These are phyloP conservation scores for Agaricus blazei DNA, from an alignment of 768 basidiomycete genomes.

Conservation along the genomic window DNA sequence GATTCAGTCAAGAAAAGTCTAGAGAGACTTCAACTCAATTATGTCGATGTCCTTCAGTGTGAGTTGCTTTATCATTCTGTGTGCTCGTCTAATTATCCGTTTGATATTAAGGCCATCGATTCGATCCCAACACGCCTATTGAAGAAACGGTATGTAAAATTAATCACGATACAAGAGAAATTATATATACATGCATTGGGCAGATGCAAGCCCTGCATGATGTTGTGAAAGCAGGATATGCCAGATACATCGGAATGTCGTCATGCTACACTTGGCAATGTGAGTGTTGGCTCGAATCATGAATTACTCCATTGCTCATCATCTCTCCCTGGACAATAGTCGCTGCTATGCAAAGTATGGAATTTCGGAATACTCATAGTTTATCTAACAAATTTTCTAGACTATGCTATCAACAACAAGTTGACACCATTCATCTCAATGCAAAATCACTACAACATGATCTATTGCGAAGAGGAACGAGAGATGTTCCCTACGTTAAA, in stretches of 20 bases:
- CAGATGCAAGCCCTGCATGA: slow-evolving; percentile 68
- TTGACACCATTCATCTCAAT: slow-evolving; percentile 60
- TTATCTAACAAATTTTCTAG: slow-evolving; percentile 19
- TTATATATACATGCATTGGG: not conserved
- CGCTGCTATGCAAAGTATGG: slow-evolving; percentile 51
- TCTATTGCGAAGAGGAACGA: slow-evolving; percentile 62
- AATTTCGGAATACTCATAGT: not conserved
- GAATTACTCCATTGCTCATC: too few relatives aligned
- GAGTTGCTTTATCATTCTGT: not conserved
- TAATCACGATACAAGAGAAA: not conserved
- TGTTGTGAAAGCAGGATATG: slow-evolving; percentile 58
- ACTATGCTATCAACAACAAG: slow-evolving; percentile 55
- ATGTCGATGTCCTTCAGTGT: slow-evolving; percentile 75
- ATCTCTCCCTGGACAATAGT: slow-evolving; percentile 20
- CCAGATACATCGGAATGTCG: slow-evolving; percentile 56
- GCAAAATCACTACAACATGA: slow-evolving; percentile 59
- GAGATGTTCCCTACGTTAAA: slow-evolving; percentile 58
- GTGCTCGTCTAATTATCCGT: slow-evolving; percentile 23
- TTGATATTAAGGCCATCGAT: slow-evolving; percentile 39
- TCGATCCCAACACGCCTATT: slow-evolving; percentile 27
- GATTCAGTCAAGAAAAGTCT: slow-evolving; percentile 60
- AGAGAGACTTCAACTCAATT: slow-evolving; percentile 66
- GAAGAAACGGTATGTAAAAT: slow-evolving; percentile 30
- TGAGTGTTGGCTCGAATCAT: slow-evolving; percentile 17
- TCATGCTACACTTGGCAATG: slow-evolving; percentile 54